Conservation (phyloP, 1,284 basidiomycete genomes). For the Abortiporus biennis region DNA sequence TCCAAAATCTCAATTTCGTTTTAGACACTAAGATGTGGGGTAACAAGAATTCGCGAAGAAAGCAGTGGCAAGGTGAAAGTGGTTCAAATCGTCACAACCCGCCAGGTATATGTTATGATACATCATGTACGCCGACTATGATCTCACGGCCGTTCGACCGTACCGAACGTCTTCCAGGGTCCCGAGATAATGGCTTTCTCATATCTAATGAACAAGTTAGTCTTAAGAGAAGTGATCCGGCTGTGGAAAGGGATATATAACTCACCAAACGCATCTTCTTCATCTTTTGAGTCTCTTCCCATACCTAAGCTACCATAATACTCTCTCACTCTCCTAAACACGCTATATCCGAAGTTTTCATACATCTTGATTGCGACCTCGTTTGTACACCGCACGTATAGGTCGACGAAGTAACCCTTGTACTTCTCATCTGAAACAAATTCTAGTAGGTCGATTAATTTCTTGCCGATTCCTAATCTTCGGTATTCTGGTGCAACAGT, state of each 20-base stretch:
- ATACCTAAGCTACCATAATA: conserved; percentile 79
- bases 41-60: neutral
- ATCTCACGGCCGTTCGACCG: conserved; percentile 69
- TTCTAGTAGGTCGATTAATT: conserved; percentile 81
- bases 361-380: conserved; percentile 78
- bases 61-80: neutral
- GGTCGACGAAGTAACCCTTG: conserved; percentile 82
- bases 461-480: conserved; percentile 74
- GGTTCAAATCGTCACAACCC: too few species aligned
- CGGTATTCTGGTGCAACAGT: conserved; percentile 91
- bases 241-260: conserved; percentile 14
- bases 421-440: conserved; percentile 73
- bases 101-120: too few species aligned
- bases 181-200: conserved; percentile 76
- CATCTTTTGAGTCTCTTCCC: conserved; percentile 65
- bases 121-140: conserved; percentile 63
- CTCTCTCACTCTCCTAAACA: conserved; percentile 78
- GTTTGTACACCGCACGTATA: conserved; percentile 86
- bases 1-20: neutral
- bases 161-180: conserved; percentile 56
- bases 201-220: conserved; percentile 54
- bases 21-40: neutral
- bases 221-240: neutral
- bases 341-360: conserved; percentile 81
- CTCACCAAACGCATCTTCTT: conserved; percentile 89